Percentiles rank a stretch among this genome's conserved stretches.
Evolutionary conservation across 1,284 basidiomycete species (phyloP).

Genomic region (Fomitopsis pinicola): DNA sequence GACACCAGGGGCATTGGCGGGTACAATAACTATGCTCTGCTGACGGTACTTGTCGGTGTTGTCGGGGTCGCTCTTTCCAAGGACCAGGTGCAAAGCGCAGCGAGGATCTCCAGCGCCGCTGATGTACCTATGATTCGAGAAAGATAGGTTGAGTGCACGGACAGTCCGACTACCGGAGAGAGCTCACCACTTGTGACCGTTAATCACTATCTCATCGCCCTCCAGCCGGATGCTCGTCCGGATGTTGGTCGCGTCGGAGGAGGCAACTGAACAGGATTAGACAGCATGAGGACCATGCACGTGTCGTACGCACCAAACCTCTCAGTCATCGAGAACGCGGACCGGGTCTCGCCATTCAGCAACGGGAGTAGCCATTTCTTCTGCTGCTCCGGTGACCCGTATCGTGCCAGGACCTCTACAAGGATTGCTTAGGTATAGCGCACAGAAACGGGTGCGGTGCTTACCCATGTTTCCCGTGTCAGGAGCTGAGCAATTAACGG

Average conservation of each 20-base stretch:
- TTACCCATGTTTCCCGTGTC: constrained; percentile 95
- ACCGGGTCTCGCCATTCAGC: constrained; percentile 90
- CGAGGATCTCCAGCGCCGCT: constrained; percentile 95
- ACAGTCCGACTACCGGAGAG: constrained; percentile 1
- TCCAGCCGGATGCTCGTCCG: constrained; percentile 83
- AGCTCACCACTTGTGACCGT: constrained; percentile 90
- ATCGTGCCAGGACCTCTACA: constrained; percentile 91
- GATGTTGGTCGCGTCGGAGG: constrained; percentile 96
- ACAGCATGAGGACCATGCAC: too few relatives aligned
- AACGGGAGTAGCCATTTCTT: constrained; percentile 87
- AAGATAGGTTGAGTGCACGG: neutral
- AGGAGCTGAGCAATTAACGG: constrained; percentile 90
- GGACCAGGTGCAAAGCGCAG: constrained; percentile 85
- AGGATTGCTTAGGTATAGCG: neutral
- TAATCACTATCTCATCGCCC: constrained; percentile 89
- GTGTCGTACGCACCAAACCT: constrained; percentile 58
- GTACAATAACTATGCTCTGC: constrained; percentile 93
- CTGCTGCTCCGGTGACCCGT: constrained; percentile 88
- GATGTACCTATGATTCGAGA: constrained; percentile 70
- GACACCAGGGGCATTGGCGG: constrained; percentile 83
- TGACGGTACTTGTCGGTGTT: constrained; percentile 76
- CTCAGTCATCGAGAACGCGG: constrained; percentile 95
- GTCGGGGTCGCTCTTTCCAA: constrained; percentile 85
- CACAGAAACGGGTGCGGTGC: constrained; percentile 15
- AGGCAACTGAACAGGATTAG: constrained; percentile 61